A percentile compares a stretch with the other conserved stretches of the same genome.
These are phyloP conservation scores for Zygosaccharomyces siamensis DNA, from an alignment of 805 yeast species.

Conservation along the genomic window DNA sequence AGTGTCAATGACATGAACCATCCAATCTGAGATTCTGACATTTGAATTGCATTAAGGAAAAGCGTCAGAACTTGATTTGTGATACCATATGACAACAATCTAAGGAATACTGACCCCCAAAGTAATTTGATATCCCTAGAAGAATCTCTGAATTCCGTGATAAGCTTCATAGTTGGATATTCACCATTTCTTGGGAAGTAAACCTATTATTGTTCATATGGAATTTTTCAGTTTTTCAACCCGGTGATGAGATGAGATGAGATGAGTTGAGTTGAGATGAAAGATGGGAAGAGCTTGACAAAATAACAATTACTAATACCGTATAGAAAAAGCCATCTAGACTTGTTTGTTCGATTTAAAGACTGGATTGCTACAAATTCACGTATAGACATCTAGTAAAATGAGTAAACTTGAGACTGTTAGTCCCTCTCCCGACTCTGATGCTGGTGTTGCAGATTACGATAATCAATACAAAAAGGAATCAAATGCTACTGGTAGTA, in stretches of 20 bases:
- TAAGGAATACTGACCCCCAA: constrained; percentile 62
- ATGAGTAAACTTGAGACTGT: constrained; percentile 4
- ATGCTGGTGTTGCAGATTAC: constrained; percentile 9
- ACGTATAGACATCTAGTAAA: background rate
- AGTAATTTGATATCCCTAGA: constrained; percentile 55
- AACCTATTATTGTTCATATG: background rate
- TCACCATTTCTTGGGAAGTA: background rate
- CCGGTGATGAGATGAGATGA: constrained; percentile 7
- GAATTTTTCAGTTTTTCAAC: constrained; percentile 2
- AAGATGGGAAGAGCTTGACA: constrained; percentile 2
- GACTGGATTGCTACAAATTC: background rate
- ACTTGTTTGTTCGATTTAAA: background rate
- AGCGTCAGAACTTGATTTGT: constrained; percentile 75
- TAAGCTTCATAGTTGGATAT: constrained; percentile 12
- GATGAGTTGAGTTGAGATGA: background rate
- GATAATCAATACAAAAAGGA: constrained; percentile 2
- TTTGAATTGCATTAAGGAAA: constrained; percentile 51
- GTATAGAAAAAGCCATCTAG: background rate
- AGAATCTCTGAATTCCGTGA: constrained; percentile 35
- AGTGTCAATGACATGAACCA: constrained; percentile 76
- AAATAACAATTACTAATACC: background rate
- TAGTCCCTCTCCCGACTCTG: constrained; percentile 18
- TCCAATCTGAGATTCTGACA: constrained; percentile 60
- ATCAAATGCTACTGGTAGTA: background rate
- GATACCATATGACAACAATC: constrained; percentile 71